Evolutionary conservation across 2,329 filamentous ascomycete genomes (phyloP), one percentile per base, ranked within the genome.

Genomic region (Colletotrichum graminicola): DNA sequence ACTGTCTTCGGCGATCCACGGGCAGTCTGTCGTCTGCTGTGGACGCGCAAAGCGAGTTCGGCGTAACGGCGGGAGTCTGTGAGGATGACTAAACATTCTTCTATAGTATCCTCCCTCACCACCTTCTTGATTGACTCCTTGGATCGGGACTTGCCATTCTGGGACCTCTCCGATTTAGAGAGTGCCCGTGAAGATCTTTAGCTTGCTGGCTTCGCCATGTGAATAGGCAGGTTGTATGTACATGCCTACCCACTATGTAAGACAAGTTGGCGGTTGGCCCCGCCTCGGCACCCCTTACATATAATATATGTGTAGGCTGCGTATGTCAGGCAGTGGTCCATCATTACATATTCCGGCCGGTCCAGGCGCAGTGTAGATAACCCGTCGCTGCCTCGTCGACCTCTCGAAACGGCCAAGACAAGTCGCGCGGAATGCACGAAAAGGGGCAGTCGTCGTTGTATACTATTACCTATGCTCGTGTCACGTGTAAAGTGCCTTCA

Each of bases 61-160:
- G 39, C 39, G 55, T 47, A 11, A 29, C 14, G 18, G 65, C 65
- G 49, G 57, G 39, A 62, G 65, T 67, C 65, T 41, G 65, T 67
- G 55, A 23, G 36, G 11, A 16, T 23, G 47, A 7, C 1, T 16
- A 26, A 47, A 23, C 45, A 2, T 47, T n/a, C 5, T 23, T n/a
- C 18, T 29, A 4, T 45, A 29, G 29, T n/a, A n/a, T 16, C 26
- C 26, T 11, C 36, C 36, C 11, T 11, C 12, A 3, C 14, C 8
- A 14, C 41, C 2, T 11, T 12, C 7, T 11, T 11, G 56, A 29
- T 11, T 11, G 56, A 29, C 21, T 6, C 43, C 3, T 36, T 36
- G 1, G 41, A n/a, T n/a, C 29, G 59, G 32, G n/a, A 39, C 49
- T 51, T 34, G 26, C 26, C 7, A 32, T 29, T 18, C 43, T 39